Percentiles rank a stretch among this genome's conserved stretches.
phyloP scores from a whole-genome alignment of 1,139 yeast species.

The Debaryomyces fabryi region DNA sequence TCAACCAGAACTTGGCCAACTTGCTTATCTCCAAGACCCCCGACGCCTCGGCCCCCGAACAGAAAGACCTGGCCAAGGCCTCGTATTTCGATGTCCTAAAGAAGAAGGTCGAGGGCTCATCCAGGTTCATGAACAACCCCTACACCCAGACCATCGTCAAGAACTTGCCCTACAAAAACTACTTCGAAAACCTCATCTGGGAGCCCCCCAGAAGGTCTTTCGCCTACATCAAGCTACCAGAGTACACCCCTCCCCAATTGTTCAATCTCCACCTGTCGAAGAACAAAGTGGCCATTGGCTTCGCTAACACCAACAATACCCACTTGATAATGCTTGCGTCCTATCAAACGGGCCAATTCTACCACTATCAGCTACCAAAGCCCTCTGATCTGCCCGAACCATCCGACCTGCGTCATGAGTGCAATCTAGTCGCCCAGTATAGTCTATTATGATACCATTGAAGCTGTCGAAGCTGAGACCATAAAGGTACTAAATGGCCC shows the following conservation, averaged over 20 bases:
- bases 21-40: constrained; percentile 36
- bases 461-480: background rate
- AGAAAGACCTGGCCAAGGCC: constrained; percentile 18
- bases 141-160: constrained; percentile 44
- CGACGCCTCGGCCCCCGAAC: constrained; percentile 12
- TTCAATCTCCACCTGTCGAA: constrained; percentile 11
- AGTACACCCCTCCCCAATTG: constrained; percentile 24
- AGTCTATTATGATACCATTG: constrained; percentile 14
- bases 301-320: constrained; percentile 23
- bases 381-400: constrained; percentile 13
- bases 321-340: constrained; percentile 40
- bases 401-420: constrained; percentile 32
- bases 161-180: constrained; percentile 46
- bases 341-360: constrained; percentile 42
- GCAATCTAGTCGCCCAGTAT: constrained; percentile 32
- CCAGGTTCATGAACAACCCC: constrained; percentile 34
- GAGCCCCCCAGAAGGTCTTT: constrained; percentile 50
- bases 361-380: constrained; percentile 42
- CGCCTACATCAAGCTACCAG: constrained; percentile 45
- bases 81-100: constrained; percentile 22
- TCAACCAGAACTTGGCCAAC: constrained; percentile 49
- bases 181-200: constrained; percentile 46
- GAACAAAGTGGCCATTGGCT: constrained; percentile 42
- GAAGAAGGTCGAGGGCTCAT: constrained; percentile 16
- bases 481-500: background rate